phyloP scores from a whole-genome alignment of 2,329 filamentous ascomycete species.

The Fusarium bulbicola region DNA sequence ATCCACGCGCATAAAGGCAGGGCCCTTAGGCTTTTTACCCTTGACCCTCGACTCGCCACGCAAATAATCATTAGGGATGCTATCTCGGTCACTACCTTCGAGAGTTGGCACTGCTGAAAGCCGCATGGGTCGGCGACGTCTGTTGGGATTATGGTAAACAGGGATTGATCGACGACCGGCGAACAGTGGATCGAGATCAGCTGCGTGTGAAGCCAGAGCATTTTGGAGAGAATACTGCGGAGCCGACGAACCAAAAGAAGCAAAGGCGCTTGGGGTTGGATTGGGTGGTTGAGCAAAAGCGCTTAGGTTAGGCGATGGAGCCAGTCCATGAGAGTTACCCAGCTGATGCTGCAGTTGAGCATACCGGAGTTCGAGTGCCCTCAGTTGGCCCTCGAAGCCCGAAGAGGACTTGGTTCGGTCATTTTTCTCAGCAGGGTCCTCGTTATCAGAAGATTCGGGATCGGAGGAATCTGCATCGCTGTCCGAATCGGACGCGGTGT shows the following conservation, averaged over 20 bases:
- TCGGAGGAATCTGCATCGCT: conserved; percentile 40
- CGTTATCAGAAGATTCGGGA: conserved; percentile 29
- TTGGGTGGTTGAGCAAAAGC: conserved; percentile 13
- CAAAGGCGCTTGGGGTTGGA: not conserved
- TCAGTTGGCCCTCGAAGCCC: conserved; percentile 43
- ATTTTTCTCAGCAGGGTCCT: conserved; percentile 29
- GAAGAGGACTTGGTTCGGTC: conserved; percentile 7
- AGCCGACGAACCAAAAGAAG: not conserved
- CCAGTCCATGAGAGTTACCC: not conserved
- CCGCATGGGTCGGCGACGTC: not conserved
- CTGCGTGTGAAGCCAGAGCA: not conserved
- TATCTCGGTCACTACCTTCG: not conserved
- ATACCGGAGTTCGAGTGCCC: conserved; percentile 43
- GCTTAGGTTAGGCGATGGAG: not conserved
- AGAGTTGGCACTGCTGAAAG: not conserved
- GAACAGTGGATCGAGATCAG: not conserved
- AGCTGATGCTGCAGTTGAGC: conserved; percentile 40
- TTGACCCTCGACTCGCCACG: conserved; percentile 31
- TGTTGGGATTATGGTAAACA: not conserved
- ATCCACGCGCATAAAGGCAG: conserved; percentile 62
- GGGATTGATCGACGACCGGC: not conserved
- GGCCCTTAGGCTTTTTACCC: conserved; percentile 31
- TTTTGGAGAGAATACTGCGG: conserved; percentile 2
- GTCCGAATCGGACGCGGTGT: conserved; percentile 18
- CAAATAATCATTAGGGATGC: not conserved